Base-by-base conservation (phyloP, 2,329 filamentous ascomycete genomes). In the Cercospora janseana region DNA sequence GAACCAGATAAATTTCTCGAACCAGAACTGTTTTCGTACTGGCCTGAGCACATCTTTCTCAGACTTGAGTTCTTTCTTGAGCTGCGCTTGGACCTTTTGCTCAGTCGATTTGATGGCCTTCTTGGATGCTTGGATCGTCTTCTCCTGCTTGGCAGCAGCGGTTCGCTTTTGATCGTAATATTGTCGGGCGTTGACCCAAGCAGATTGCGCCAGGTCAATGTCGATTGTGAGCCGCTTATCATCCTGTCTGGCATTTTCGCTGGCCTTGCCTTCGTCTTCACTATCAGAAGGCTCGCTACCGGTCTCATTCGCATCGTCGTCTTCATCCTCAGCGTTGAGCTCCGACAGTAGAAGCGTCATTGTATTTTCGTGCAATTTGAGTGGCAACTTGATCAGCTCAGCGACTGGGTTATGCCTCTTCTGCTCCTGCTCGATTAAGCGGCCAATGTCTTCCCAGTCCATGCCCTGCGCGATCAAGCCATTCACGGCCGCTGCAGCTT, bases 1-100 rank as follows among this genome's bases (percentile, higher is more conserved):
- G 71, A 98, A 98, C 79, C 89, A 97, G 21, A 84, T 76, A 63
- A 95, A 98, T 70, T 98, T 98, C 64, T 98, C 93, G 60, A 96
- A 98, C 93, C 93, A 98, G 62, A 91, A 80, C 58, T 85, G 86
- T 63, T 84, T 86, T 49, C 93, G 81, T 6, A 95, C 85, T 0
- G 87, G 89, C 37, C 91, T 83, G 7, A 97, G 73, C 2, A 94
- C 75, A 15, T 89, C 85, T 68, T 95, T 96, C 70, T 97, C 93
- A 65, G 93, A 86, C 72, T 95, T 95, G 49, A 97, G 70, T 0
- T 84, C 86, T 63, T 90, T 92, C 71, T 88, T 94, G 16, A 97
- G 75, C 66, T 95, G 89, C 9, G 87, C 82, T 4, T 80, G 77
- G 16, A 97, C 91, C 70, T 95, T 96, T 63, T 87, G 85, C 66